Evolutionary conservation across 176 grass and related monocot genomes (phyloP), one percentile per base, ranked within the genome.

Genomic region (Zoysia japonica): DNA sequence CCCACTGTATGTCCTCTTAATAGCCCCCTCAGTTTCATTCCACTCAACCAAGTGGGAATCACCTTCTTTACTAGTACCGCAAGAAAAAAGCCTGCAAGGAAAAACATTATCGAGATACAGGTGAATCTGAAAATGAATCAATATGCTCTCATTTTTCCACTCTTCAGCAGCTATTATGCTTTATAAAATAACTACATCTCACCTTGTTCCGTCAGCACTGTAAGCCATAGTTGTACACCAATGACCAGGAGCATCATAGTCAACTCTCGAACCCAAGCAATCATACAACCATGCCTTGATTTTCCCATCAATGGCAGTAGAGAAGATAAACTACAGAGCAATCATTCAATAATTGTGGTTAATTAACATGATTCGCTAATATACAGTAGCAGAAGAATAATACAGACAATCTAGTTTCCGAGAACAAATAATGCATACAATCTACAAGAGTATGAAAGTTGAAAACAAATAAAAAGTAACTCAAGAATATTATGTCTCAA

Each of bases 281-380:
- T 99, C 96, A 73, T 99, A 99, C 17, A 99, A 60, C 96, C 96
- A 99, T 81, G 96, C 96, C 81, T 99, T 99, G 67, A 99, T 99
- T 93, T 99, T 99, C 46, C 96, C 96, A 80, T 99, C 96, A 47
- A 99, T 96, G 19, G 96, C 92, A 5, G 96, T 99, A 51, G 96
- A 99, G 83, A 99, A 99, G 79, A 99, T 99, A 86, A 99, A 99
- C 96, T 99, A 77, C 76, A 86, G 35, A 73, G 67, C 62, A 67
- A 75, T 14, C 46, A 20, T 79, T 40, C 81, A 71, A 84, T 45
- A 14, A 85, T 76, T 71, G 59, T n/a, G 51, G n/a, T 17, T 61
- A 74, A 47, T 53, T 2, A 49, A 65, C 17, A 76, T 76, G 17
- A 54, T 47, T 14, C 66, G 47, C 40, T 35, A 66, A 79, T 61